Conservation (phyloP, 2,329 filamentous ascomycete genomes). For the Neospermospora avenae region DNA sequence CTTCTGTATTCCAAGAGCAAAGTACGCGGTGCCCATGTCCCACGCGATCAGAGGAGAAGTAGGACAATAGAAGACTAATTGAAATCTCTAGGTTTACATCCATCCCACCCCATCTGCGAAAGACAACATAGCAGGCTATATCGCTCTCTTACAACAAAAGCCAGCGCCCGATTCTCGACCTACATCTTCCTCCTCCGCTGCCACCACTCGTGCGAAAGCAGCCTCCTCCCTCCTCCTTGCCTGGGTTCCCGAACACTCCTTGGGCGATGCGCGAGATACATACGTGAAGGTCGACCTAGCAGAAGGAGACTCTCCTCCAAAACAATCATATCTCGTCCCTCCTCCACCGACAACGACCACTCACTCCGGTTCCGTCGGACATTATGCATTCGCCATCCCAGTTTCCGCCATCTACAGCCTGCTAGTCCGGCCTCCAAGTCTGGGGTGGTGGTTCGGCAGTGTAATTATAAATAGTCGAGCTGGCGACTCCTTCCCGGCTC, state of each 20-base stretch:
- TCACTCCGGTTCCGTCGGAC: conserved; percentile 66
- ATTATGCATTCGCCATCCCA: conserved; percentile 89
- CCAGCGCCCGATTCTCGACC: conserved; percentile 38
- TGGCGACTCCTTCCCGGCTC: conserved; percentile 88
- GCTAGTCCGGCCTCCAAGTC: conserved; percentile 82
- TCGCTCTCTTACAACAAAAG: conserved; percentile 91
- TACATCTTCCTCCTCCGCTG: conserved; percentile 34
- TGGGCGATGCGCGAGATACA: conserved; percentile 80
- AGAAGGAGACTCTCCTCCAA: conserved; percentile 75
- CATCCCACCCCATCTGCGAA: conserved; percentile 90
- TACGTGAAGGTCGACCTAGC: conserved; percentile 95
- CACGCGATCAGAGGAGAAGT: conserved; percentile 3
- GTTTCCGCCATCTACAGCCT: conserved; percentile 88
- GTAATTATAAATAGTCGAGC: conserved; percentile 87
- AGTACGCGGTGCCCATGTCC: conserved; percentile 45
- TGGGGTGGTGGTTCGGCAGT: conserved; percentile 98
- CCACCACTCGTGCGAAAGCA: conserved; percentile 46
- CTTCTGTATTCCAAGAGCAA: conserved; percentile 96
- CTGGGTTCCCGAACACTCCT: conserved; percentile 86
- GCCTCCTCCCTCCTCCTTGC: conserved; percentile 79
- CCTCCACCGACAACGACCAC: conserved; percentile 82
- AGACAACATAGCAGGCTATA: conserved; percentile 93
- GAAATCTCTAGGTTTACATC: conserved; percentile 72
- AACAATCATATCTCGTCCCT: conserved; percentile 85
- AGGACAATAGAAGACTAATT: conserved; percentile 13